Evolutionary conservation across 306 rosid species (phyloP).

Genomic region (Prinsepia uniflora): DNA sequence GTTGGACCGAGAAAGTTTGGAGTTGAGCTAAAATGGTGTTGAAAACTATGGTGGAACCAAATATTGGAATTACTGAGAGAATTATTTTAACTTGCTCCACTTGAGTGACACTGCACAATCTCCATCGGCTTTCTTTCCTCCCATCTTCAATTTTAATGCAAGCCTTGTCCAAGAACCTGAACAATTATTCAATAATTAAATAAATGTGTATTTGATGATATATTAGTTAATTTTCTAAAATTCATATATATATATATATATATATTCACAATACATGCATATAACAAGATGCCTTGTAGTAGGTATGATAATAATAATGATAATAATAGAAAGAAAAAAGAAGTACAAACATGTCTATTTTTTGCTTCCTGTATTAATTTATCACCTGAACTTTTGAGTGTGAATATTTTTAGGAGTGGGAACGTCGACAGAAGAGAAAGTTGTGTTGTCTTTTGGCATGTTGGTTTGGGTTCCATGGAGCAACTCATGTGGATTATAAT

Average conservation of each 20-base stretch:
- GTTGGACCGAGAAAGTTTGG: conserved; percentile 96
- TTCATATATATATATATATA: too few species aligned
- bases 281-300: neutral
- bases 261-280: too few species aligned
- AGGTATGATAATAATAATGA: too few species aligned
- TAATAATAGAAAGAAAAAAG: neutral
- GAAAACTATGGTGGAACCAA: conserved; percentile 94
- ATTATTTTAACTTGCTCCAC: conserved; percentile 77
- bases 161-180: conserved; percentile 90
- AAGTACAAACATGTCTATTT: neutral
- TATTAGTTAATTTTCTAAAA: too few species aligned
- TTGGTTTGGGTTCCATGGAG: conserved; percentile 53
- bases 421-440: conserved; percentile 31
- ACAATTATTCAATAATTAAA: neutral
- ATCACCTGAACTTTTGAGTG: conserved; percentile 63
- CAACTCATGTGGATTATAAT: conserved; percentile 38
- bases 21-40: conserved; percentile 96
- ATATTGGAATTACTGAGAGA: conserved; percentile 74
- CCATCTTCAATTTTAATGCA: conserved; percentile 54
- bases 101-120: conserved; percentile 62
- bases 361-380: too few species aligned
- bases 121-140: conserved; percentile 71
- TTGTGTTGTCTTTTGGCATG: conserved; percentile 5
- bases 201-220: too few species aligned
- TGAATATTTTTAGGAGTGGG: conserved; percentile 21